phyloP scores from a whole-genome alignment of 2,329 filamentous ascomycete genomes.

The Capronia americana region DNA sequence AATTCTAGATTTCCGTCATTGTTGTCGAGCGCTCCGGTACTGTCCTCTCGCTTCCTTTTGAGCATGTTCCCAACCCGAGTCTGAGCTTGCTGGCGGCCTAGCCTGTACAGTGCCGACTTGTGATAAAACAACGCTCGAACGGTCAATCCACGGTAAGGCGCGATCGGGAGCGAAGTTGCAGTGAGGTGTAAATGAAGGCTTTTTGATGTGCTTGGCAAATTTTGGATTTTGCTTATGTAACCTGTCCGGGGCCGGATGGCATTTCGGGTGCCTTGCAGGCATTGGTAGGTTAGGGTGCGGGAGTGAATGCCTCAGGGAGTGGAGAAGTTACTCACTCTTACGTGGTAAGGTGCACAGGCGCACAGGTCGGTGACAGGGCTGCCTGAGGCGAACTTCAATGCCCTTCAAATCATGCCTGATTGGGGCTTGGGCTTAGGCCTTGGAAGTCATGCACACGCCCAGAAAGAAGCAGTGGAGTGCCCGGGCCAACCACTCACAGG shows the following conservation, averaged over 20 bases:
- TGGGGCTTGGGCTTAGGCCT: neutral
- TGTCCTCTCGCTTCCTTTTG: constrained; percentile 41
- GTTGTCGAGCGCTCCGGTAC: constrained; percentile 14
- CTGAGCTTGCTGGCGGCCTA: neutral
- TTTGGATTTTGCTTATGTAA: neutral
- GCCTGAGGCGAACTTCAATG: neutral
- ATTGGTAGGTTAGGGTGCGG: too few species aligned
- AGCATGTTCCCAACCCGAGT: constrained; percentile 29
- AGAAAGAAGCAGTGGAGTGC: constrained; percentile 2
- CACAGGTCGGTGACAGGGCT: too few species aligned
- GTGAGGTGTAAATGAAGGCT: neutral
- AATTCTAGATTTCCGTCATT: constrained; percentile 43
- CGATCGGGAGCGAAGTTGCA: neutral
- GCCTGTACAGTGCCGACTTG: neutral
- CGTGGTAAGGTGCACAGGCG: too few species aligned
- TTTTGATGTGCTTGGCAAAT: neutral
- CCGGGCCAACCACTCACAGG: neutral
- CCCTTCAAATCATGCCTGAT: neutral
- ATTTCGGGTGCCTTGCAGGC: too few species aligned
- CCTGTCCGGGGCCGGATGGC: neutral
- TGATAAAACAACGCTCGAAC: neutral
- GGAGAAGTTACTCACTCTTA: too few species aligned
- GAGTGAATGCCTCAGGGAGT: too few species aligned
- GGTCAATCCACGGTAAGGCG: neutral
- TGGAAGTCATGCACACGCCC: constrained; percentile 1